Percentiles rank a stretch among this genome's conserved stretches.
Conservation (phyloP, 2,329 filamentous ascomycete genomes). For the Colletotrichum trifolii region DNA sequence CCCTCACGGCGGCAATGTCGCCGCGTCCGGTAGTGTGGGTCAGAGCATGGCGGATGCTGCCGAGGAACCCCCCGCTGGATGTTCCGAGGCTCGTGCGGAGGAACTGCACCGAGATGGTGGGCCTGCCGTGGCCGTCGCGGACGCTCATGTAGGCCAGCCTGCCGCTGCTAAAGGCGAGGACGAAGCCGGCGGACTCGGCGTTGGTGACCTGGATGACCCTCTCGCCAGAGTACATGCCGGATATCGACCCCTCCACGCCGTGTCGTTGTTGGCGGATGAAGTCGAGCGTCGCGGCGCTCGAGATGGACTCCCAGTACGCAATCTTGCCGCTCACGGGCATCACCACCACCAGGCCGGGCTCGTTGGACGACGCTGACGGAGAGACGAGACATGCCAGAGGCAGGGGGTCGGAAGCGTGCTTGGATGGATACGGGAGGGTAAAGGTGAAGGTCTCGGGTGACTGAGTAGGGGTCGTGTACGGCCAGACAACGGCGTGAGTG, state of each 20-base stretch:
- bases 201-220: slow-evolving; percentile 80
- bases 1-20: slow-evolving; percentile 83
- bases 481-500: slow-evolving; percentile 89
- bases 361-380: slow-evolving; percentile 78
- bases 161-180: slow-evolving; percentile 86
- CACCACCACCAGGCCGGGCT: slow-evolving; percentile 87
- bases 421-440: slow-evolving; percentile 78
- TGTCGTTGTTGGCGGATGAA: slow-evolving; percentile 85
- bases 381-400: slow-evolving; percentile 87
- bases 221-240: slow-evolving; percentile 83
- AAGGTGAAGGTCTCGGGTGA: slow-evolving; percentile 85
- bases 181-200: slow-evolving; percentile 86
- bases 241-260: slow-evolving; percentile 80
- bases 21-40: slow-evolving; percentile 76
- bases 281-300: slow-evolving; percentile 85
- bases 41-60: slow-evolving; percentile 82
- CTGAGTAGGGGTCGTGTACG: slow-evolving; percentile 76
- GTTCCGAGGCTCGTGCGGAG: slow-evolving; percentile 72
- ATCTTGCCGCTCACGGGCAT: slow-evolving; percentile 87
- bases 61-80: slow-evolving; percentile 76
- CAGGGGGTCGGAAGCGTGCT: slow-evolving; percentile 74
- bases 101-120: slow-evolving; percentile 81
- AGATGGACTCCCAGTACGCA: slow-evolving; percentile 95
- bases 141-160: slow-evolving; percentile 88
- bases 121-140: slow-evolving; percentile 87